Percentiles rank a stretch among this genome's conserved stretches.
phyloP scores from a whole-genome alignment of 192 early-diverging fungal species.

The Phlyctochytrium planicorne region DNA sequence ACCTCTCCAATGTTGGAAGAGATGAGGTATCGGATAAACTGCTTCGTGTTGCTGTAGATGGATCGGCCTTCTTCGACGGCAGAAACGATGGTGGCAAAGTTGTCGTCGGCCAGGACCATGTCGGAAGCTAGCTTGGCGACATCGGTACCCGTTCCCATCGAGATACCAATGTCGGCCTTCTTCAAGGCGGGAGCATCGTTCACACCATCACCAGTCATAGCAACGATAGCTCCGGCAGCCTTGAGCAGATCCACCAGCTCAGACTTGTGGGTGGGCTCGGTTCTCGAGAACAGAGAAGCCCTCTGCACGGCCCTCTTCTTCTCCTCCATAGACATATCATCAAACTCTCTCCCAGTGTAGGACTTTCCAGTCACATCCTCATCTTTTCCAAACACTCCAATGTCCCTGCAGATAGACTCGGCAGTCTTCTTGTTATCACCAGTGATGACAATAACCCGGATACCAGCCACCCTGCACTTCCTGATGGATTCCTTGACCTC shows the following conservation, averaged over 20 bases:
- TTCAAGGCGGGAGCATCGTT: conserved; percentile 98
- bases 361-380: conserved; percentile 65
- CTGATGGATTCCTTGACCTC: conserved; percentile 82
- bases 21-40: conserved; percentile 98
- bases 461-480: conserved; percentile 90
- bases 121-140: conserved; percentile 97
- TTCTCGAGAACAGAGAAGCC: conserved; percentile 89
- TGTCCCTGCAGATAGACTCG: conserved; percentile 90
- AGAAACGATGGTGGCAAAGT: conserved; percentile 97
- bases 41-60: conserved; percentile 99
- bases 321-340: conserved; percentile 71
- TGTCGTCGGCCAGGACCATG: conserved; percentile 98
- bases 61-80: conserved; percentile 97
- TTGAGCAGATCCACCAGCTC: conserved; percentile 91
- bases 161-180: conserved; percentile 98
- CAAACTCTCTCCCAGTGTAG: conserved; percentile 96
- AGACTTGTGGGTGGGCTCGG: conserved; percentile 94
- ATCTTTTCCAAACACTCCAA: conserved; percentile 79
- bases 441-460: conserved; percentile 97
- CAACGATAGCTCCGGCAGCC: conserved; percentile 77
- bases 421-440: conserved; percentile 98
- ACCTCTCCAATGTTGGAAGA: conserved; percentile 99
- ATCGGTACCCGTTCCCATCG: conserved; percentile 98
- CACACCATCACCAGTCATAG: conserved; percentile 99
- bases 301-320: conserved; percentile 69